phyloP scores from a whole-genome alignment of 1,284 basidiomycete genomes.

The Ustilago bromivora region DNA sequence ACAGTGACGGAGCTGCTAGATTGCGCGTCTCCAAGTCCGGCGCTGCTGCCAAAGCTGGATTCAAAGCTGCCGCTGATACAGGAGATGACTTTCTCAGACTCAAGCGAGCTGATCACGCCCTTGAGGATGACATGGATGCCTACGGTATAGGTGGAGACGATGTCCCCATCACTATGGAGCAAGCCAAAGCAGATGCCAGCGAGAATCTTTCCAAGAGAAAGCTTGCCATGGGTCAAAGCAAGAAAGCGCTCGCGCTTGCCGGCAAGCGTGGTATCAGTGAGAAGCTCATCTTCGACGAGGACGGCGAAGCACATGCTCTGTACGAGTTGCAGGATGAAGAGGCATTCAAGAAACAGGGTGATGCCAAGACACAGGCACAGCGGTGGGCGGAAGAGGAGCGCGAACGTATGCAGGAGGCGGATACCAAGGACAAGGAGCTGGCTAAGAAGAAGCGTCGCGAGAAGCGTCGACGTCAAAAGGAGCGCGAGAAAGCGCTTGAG shows the following conservation, averaged over 20 bases:
- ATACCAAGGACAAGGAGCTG: constrained; percentile 64
- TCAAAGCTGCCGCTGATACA: constrained; percentile 25
- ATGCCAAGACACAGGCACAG: constrained; percentile 80
- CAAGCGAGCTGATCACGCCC: constrained; percentile 87
- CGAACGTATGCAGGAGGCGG: constrained; percentile 86
- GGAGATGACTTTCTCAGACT: constrained; percentile 93
- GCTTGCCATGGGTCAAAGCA: constrained; percentile 79
- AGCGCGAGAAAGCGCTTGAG: constrained; percentile 78
- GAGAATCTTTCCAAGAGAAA: constrained; percentile 76
- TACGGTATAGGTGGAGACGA: constrained; percentile 37
- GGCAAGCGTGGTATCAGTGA: constrained; percentile 84
- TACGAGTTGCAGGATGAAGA: constrained; percentile 77
- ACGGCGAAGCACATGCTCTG: constrained; percentile 75
- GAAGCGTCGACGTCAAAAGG: constrained; percentile 81
- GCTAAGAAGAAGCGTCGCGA: constrained; percentile 64
- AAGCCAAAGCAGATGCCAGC: constrained; percentile 69
- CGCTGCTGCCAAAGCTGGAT: constrained; percentile 9
- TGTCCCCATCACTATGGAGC: constrained; percentile 32
- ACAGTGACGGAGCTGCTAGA: background rate
- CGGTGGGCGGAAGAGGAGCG: constrained; percentile 79
- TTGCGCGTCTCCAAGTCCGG: constrained; percentile 8
- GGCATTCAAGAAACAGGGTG: constrained; percentile 81
- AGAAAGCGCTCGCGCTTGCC: constrained; percentile 82
- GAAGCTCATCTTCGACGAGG: constrained; percentile 82
- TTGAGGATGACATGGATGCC: constrained; percentile 70